Evolutionary conservation across 1,284 basidiomycete genomes (phyloP), one percentile per base, ranked within the genome.

Genomic region (Cryptococcus sp.): DNA sequence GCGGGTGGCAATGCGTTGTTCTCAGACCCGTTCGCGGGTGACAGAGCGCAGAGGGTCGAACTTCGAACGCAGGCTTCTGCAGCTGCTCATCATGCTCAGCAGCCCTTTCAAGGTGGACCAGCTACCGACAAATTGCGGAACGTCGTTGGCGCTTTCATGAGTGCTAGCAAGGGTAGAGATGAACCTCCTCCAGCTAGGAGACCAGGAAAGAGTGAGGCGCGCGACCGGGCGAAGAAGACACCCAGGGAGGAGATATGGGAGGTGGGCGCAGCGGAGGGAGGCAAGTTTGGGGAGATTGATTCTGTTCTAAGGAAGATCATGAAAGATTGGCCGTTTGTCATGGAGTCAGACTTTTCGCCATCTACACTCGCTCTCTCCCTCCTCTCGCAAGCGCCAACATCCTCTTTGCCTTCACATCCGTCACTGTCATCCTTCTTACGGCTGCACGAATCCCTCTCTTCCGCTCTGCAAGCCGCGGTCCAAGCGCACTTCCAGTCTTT

Each of bases 401-500:
- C 51, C 38, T 65, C 62, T 42, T 62, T 70, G 11, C 62, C 57
- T 40, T 50, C 53, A 47, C 67, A 75, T 49, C 73, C 71, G 5
- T 60, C 69, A 16, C 64, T 79, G 8, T 46, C 61, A 1, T 56
- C 67, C 11, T 80, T 80, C 59, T 59, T 75, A 15, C 54, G 62
- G 11, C 62, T 76, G 3, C 75, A 78, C 52, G 63, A 67, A 13
- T 61, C 66, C 13, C 64, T 78, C n/a, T 75, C 75, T 1, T 47
- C 64, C 0, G 69, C 74, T 0, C 69, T 80, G 1, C 77, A 78
- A 53, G 64, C 70, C n/a, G 73, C 78, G 16, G 78, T 78, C 45
- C 68, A 79, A 88, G 88, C 88, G 67, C 88, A 95, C 72, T 95
- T 93, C 72, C 88, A 93, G 78, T 87, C 92, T 0, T 97, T 96